phyloP scores from a whole-genome alignment of 2,329 filamentous ascomycete species.

The Fusarium cicatricum region DNA sequence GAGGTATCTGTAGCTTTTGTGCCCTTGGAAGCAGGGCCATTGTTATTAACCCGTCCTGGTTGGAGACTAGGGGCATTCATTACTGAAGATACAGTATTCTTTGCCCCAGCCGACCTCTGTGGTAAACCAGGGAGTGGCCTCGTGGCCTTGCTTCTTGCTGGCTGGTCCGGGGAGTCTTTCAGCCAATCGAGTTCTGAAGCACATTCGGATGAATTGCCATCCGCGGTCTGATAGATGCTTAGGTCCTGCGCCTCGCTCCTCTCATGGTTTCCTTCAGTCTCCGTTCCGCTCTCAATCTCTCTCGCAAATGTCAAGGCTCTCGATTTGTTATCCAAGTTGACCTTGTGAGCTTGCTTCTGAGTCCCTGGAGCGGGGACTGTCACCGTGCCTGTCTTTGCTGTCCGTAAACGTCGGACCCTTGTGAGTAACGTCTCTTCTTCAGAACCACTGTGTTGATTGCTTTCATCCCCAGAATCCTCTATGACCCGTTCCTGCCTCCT shows the following conservation, averaged over 20 bases:
- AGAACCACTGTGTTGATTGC: conserved; percentile 6
- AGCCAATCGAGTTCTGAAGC: conserved; percentile 27
- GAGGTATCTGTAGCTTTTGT: background rate
- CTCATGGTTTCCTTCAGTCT: conserved; percentile 10
- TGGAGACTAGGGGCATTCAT: conserved; percentile 13
- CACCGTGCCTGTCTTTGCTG: conserved; percentile 1
- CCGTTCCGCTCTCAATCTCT: conserved; percentile 19
- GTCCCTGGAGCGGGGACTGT: background rate
- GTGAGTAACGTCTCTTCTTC: conserved; percentile 30
- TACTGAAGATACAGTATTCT: background rate
- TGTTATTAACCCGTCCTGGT: background rate
- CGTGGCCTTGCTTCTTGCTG: background rate
- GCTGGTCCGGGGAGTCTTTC: conserved; percentile 21
- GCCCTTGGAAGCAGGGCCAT: background rate
- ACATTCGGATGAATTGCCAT: conserved; percentile 30
- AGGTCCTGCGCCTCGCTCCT: conserved; percentile 31
- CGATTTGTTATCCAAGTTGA: conserved; percentile 1
- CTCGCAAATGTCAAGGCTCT: conserved; percentile 15
- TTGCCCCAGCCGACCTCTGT: background rate
- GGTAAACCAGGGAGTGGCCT: background rate
- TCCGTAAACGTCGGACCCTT: conserved; percentile 33
- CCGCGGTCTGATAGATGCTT: conserved; percentile 39
- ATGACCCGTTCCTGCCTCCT: conserved; percentile 17
- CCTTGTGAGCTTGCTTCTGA: background rate
- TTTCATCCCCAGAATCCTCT: conserved; percentile 34